These are phyloP conservation scores for Trametes polyzona DNA, from an alignment of 1,284 basidiomycete genomes.

Conservation along the genomic window DNA sequence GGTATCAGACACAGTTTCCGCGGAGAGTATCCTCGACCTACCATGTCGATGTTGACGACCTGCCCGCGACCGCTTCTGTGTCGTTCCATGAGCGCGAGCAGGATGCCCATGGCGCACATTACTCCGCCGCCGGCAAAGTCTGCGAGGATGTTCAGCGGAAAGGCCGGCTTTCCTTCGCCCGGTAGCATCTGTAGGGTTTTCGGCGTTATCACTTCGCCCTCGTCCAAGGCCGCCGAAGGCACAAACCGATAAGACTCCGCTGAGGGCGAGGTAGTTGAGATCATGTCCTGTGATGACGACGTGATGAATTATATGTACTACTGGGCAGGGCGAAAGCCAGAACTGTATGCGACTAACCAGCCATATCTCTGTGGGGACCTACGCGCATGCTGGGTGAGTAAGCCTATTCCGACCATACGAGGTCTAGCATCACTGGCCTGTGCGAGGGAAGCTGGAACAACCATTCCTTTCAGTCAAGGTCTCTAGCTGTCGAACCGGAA, in stretches of 20 bases:
- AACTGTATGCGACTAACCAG: slow-evolving; percentile 47
- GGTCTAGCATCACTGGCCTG: slow-evolving; percentile 50
- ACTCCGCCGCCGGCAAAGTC: slow-evolving; percentile 86
- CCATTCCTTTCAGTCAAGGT: not conserved
- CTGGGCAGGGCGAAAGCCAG: not conserved
- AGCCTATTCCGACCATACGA: not conserved
- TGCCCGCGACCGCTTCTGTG: slow-evolving; percentile 68
- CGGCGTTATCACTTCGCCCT: not conserved
- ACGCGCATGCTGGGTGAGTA: not conserved
- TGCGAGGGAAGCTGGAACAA: slow-evolving; percentile 55
- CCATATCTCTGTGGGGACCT: slow-evolving; percentile 73
- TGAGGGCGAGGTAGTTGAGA: slow-evolving; percentile 85
- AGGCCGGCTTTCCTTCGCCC: slow-evolving; percentile 67
- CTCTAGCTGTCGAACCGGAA: not conserved
- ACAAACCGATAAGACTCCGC: slow-evolving; percentile 75
- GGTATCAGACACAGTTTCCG: not conserved
- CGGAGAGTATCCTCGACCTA: slow-evolving; percentile 34
- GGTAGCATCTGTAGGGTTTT: slow-evolving; percentile 69
- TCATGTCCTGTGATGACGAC: slow-evolving; percentile 67
- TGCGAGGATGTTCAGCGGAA: slow-evolving; percentile 77
- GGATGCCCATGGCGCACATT: slow-evolving; percentile 73
- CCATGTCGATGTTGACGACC: slow-evolving; percentile 82
- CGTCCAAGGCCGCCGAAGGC: not conserved
- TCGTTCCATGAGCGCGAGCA: slow-evolving; percentile 77
- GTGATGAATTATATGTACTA: slow-evolving; percentile 1